These are phyloP conservation scores for Moesziomyces antarcticus DNA, from an alignment of 1,284 basidiomycete genomes.

Conservation along the genomic window DNA sequence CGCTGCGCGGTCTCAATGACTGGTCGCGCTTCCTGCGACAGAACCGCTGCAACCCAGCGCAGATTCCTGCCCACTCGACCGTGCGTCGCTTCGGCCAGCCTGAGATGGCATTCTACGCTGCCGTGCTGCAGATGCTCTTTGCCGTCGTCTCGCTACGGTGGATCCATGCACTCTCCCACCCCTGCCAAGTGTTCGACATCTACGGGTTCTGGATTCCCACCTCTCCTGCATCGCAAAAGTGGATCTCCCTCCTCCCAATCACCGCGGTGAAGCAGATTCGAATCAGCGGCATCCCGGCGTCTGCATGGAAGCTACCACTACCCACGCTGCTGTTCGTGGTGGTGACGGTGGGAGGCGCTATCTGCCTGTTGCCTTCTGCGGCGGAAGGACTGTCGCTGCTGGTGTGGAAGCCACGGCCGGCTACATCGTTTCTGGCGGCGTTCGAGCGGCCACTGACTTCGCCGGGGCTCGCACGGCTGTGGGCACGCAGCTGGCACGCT, in stretches of 20 bases:
- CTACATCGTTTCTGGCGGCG: constrained; percentile 21
- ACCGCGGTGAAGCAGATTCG: constrained; percentile 3
- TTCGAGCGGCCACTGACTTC: constrained; percentile 33
- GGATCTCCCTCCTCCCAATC: constrained; percentile 10
- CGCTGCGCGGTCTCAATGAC: constrained; percentile 20
- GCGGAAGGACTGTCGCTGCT: constrained; percentile 17
- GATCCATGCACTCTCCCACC: constrained; percentile 24
- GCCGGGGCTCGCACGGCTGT: constrained; percentile 21
- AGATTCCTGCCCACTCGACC: constrained; percentile 24
- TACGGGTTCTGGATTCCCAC: constrained; percentile 28
- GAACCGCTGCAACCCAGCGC: constrained; percentile 14
- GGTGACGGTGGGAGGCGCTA: constrained; percentile 5
- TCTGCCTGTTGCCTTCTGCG: constrained; percentile 17
- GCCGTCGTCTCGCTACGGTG: constrained; percentile 15
- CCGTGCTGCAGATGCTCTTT: constrained; percentile 13
- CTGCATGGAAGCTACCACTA: constrained; percentile 21
- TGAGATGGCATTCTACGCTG: constrained; percentile 18
- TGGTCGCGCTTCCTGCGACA: constrained; percentile 27
- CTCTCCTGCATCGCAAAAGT: constrained; percentile 2
- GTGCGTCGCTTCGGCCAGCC: constrained; percentile 43
- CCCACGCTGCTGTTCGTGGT: constrained; percentile 13
- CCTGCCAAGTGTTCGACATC: constrained; percentile 16
- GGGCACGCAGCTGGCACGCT: constrained; percentile 45
- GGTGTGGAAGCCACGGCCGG: constrained; percentile 15
- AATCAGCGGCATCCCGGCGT: constrained; percentile 9